Conservation (phyloP, 306 rosid genomes). For the Fragaria nilgerrensis region DNA sequence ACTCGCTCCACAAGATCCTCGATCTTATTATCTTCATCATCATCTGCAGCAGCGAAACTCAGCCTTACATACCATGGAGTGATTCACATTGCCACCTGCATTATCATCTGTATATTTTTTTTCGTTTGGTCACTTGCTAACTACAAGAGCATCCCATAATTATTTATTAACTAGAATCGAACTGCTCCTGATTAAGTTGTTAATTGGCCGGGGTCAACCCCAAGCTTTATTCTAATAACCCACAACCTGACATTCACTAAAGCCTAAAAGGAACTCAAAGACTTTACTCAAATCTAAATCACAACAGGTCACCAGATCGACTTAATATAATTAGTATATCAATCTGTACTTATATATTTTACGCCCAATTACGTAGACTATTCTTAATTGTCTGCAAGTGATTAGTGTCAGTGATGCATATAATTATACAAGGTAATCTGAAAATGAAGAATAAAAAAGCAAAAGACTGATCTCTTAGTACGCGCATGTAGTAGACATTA, state of each 20-base stretch:
- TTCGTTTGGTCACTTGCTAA: conserved; percentile 28
- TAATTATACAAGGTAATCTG: background rate
- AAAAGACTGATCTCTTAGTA: conserved; percentile 12
- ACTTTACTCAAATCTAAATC: conserved; percentile 18
- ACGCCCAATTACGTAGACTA: background rate
- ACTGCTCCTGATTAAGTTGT: conserved; percentile 12
- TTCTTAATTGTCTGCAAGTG: background rate
- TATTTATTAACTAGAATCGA: background rate
- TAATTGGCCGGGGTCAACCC: conserved; percentile 37
- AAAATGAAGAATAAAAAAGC: background rate
- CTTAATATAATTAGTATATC: background rate
- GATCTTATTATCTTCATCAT: background rate
- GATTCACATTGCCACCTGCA: background rate
- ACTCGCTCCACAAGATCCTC: conserved; percentile 14
- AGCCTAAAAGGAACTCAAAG: conserved; percentile 13
- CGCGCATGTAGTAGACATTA: conserved; percentile 62
- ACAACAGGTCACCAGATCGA: conserved; percentile 8
- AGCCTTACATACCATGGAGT: background rate
- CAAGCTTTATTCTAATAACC: conserved; percentile 15
- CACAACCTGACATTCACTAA: conserved; percentile 34
- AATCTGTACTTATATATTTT: background rate
- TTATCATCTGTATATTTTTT: conserved; percentile 9
- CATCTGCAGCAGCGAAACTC: background rate
- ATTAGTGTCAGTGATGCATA: conserved; percentile 13
- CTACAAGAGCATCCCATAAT: conserved; percentile 36